Evolutionary conservation across 179 eudicot genomes (phyloP), one percentile per base, ranked within the genome.

Genomic region (Nepenthes alata): DNA sequence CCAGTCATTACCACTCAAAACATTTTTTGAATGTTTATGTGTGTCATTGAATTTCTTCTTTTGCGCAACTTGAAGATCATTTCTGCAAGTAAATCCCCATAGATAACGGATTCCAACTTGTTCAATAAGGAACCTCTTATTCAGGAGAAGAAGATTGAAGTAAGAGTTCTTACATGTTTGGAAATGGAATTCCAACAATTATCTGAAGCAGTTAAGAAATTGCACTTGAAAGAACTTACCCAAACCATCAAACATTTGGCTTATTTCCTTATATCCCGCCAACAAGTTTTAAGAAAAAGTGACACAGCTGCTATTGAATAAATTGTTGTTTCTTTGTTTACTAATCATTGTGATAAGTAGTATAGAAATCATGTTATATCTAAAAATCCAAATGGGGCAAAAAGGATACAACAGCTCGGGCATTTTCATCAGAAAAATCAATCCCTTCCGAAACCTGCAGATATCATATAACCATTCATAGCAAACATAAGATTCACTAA

Each of bases 381-480:
- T 10, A n/a, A 55, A 4, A 54, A 55, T 14, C 13, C 48, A 60
- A 47, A 48, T 5, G 60, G 52, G 52, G 16, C 44, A 44, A 14
- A 62, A 85, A 89, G 97, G 98, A 93, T 93, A 93, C 98, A 67
- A 93, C 98, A 70, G 74, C 88, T 67, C 98, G 78, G 62, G 97
- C 98, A 79, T 86, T 75, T 14, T 93, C 95, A 78, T 93, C 97
- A 38, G 98, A 83, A 78, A 93, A 93, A 69, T 93, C 98, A 47
- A 93, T 85, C 68, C 98, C 98, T 79, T 93, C 98, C 64, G 98
- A 93, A 53, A 90, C 96, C 98, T 93, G 83, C 58, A 70, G 59
- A 68, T 41, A 64, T 37, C 45, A 55, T 36, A 13, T 1, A 52
- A 52, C 5, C 6, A 3, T 14, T 11, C 7, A 4, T 2, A 15